phyloP scores from a whole-genome alignment of 2,329 filamentous ascomycete species.

The Cordyceps javanica region DNA sequence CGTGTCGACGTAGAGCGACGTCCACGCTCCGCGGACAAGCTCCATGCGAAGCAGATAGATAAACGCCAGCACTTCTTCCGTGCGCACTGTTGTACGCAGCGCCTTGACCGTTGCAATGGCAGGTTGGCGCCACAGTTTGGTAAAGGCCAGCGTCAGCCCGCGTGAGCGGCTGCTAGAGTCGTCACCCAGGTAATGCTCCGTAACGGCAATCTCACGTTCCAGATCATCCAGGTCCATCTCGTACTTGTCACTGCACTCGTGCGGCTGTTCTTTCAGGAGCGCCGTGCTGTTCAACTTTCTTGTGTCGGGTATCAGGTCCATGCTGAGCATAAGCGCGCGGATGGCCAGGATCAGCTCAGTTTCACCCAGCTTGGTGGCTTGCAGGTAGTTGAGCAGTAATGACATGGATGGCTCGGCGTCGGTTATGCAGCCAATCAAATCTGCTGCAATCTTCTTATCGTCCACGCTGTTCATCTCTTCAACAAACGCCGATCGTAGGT shows the following conservation, averaged over 20 bases:
- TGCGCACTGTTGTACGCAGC: constrained; percentile 57
- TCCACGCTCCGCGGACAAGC: constrained; percentile 70
- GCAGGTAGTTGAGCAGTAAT: constrained; percentile 59
- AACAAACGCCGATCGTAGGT: constrained; percentile 52
- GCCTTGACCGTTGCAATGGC: constrained; percentile 52
- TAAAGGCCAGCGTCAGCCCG: constrained; percentile 61
- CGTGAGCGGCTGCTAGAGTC: constrained; percentile 57
- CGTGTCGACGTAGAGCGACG: constrained; percentile 60
- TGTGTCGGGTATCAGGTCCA: constrained; percentile 50
- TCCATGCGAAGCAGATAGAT: constrained; percentile 68
- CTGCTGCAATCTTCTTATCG: constrained; percentile 45
- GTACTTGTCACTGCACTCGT: constrained; percentile 28
- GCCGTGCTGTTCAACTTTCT: constrained; percentile 27
- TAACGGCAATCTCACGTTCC: constrained; percentile 60
- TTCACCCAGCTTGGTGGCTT: constrained; percentile 58
- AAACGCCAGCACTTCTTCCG: constrained; percentile 63
- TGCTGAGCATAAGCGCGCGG: constrained; percentile 60
- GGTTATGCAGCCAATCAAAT: constrained; percentile 56
- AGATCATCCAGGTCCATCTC: constrained; percentile 54
- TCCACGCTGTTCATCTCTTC: constrained; percentile 38
- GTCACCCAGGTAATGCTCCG: constrained; percentile 60
- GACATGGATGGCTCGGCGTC: constrained; percentile 64
- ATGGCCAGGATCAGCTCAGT: constrained; percentile 62
- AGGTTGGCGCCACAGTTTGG: constrained; percentile 63
- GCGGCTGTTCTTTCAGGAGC: constrained; percentile 25